phyloP scores from a whole-genome alignment of 1,139 yeast species.

The Pichia sp. region DNA sequence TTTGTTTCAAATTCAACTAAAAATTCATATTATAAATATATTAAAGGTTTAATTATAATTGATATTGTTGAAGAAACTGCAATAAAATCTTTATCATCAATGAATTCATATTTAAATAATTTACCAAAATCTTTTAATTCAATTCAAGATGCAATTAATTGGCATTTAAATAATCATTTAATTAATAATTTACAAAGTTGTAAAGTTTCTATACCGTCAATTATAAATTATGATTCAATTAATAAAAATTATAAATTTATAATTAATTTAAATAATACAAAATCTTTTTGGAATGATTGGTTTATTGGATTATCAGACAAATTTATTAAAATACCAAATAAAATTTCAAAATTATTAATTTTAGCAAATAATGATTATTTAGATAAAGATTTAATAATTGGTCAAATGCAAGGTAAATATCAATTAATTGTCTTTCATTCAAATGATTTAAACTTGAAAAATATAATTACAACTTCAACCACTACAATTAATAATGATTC shows the following conservation, averaged over 20 bases:
- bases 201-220: constrained; percentile 58
- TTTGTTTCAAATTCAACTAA: constrained; percentile 7
- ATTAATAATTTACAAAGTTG: constrained; percentile 61
- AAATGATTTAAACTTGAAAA: constrained; percentile 11
- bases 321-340: constrained; percentile 40
- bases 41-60: constrained; percentile 65
- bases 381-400: constrained; percentile 79
- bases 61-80: constrained; percentile 97
- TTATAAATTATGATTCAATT: constrained; percentile 36
- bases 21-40: neutral
- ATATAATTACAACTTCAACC: constrained; percentile 23
- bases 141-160: constrained; percentile 60
- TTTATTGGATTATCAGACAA: constrained; percentile 61
- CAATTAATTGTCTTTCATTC: constrained; percentile 68
- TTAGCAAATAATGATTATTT: constrained; percentile 89
- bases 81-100: constrained; percentile 54
- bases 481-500: constrained; percentile 22
- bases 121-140: constrained; percentile 57
- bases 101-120: constrained; percentile 55
- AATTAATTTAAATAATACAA: constrained; percentile 54
- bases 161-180: constrained; percentile 62
- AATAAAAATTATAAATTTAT: constrained; percentile 46
- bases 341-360: constrained; percentile 62
- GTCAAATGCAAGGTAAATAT: constrained; percentile 96
- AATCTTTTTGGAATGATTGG: constrained; percentile 78